These are phyloP conservation scores for Chloris gayana DNA, from an alignment of 176 grass and related monocot species.

Conservation along the genomic window DNA sequence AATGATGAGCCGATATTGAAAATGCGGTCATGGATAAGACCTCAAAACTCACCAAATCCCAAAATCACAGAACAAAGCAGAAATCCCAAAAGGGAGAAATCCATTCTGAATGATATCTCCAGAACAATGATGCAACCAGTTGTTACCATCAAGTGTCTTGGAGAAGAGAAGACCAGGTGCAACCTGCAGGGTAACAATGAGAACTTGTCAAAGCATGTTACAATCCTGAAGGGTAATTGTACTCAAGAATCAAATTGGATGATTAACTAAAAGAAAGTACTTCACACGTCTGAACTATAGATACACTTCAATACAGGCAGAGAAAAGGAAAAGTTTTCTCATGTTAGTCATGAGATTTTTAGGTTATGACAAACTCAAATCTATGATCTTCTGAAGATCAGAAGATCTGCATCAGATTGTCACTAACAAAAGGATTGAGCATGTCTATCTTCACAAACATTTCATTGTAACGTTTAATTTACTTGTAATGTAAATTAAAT, in stretches of 20 bases:
- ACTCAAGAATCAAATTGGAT: slow-evolving; percentile 15
- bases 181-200: slow-evolving; percentile 58
- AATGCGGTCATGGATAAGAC: slow-evolving; percentile 21
- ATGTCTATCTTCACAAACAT: background rate
- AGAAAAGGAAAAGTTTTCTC: background rate
- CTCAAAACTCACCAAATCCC: slow-evolving; percentile 76
- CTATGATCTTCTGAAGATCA: slow-evolving; percentile 6
- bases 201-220: slow-evolving; percentile 6
- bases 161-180: slow-evolving; percentile 97
- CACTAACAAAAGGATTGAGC: slow-evolving; percentile 12
- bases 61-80: slow-evolving; percentile 72
- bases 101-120: slow-evolving; percentile 82
- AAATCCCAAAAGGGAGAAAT: slow-evolving; percentile 93
- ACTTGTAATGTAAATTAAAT: background rate
- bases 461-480: background rate
- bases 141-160: slow-evolving; percentile 89
- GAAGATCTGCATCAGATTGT: background rate
- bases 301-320: slow-evolving; percentile 19
- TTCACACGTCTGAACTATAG: slow-evolving; percentile 11
- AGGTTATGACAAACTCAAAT: slow-evolving; percentile 19
- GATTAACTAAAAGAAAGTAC: slow-evolving; percentile 11
- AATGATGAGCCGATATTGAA: slow-evolving; percentile 18
- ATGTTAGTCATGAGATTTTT: slow-evolving; percentile 1
- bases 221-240: background rate
- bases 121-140: slow-evolving; percentile 79